A percentile compares a stretch with the other conserved stretches of the same genome.
Conservation (phyloP, 169 alveolate genomes). For the Theileria orientalis region DNA sequence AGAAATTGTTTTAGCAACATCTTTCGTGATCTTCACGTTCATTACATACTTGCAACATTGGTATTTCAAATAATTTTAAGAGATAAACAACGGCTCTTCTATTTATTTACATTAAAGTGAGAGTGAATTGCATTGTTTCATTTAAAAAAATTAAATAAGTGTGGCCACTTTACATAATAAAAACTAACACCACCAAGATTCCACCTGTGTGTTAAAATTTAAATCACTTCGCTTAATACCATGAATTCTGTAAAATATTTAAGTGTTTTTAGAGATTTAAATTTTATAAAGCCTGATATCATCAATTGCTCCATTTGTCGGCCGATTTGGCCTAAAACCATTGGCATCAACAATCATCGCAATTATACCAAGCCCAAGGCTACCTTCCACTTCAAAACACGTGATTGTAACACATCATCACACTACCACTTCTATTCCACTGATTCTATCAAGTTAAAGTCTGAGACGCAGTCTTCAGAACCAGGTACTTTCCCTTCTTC, state of each 20-base stretch:
- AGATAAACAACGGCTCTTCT: no score
- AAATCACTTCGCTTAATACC: not conserved
- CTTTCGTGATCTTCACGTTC: conserved; percentile 4
- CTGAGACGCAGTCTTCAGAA: not conserved
- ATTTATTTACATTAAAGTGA: no score
- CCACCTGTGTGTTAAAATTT: not conserved
- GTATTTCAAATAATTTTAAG: no score
- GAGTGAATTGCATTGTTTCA: no score
- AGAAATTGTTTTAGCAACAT: conserved; percentile 32
- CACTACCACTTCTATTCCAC: not conserved
- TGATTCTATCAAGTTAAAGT: not conserved
- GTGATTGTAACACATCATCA: no score
- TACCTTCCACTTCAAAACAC: no score
- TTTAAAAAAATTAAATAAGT: no score
- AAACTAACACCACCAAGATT: not conserved
- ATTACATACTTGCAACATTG: not conserved
- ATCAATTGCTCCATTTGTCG: not conserved
- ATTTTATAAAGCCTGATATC: not conserved
- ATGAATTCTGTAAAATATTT: not conserved
- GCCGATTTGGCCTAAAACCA: no score
- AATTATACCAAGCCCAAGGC: no score
- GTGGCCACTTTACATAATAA: no score
- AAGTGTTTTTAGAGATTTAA: not conserved
- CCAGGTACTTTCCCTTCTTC: conserved; percentile 1
- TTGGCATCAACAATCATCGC: no score